phyloP scores from a whole-genome alignment of 768 basidiomycete species.

The Termitomyces sp. region DNA sequence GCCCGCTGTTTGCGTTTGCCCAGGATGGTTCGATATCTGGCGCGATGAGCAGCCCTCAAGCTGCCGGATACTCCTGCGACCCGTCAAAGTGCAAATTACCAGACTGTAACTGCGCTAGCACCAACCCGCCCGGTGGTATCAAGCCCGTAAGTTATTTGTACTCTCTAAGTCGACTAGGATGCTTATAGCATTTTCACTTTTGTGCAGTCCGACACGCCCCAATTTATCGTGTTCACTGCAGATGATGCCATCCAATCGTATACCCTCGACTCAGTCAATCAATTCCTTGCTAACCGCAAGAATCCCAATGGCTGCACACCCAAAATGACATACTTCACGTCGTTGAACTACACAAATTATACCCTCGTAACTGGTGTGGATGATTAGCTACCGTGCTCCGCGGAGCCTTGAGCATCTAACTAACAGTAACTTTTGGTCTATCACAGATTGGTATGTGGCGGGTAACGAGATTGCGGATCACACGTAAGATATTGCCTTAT shows the following conservation, averaged over 20 bases:
- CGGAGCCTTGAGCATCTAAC: background rate
- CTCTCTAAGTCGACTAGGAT: background rate
- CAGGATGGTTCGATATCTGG: constrained; percentile 56
- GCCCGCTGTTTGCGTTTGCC: constrained; percentile 34
- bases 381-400: background rate
- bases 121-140: constrained; percentile 70
- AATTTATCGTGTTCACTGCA: constrained; percentile 73
- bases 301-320: constrained; percentile 77
- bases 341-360: constrained; percentile 72
- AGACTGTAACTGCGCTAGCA: constrained; percentile 69
- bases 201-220: constrained; percentile 51
- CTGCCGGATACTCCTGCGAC: constrained; percentile 74
- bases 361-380: constrained; percentile 56
- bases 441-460: constrained; percentile 70
- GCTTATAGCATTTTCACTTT: background rate
- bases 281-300: constrained; percentile 69
- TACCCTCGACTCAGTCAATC: constrained; percentile 69
- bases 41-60: constrained; percentile 45
- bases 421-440: constrained; percentile 1
- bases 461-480: constrained; percentile 85
- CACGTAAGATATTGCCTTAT: constrained; percentile 42
- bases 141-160: constrained; percentile 44
- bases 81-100: constrained; percentile 62
- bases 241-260: constrained; percentile 79
- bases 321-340: constrained; percentile 76